These are phyloP conservation scores for Termitomyces sp. DNA, from an alignment of 1,284 basidiomycete genomes.

Conservation along the genomic window DNA sequence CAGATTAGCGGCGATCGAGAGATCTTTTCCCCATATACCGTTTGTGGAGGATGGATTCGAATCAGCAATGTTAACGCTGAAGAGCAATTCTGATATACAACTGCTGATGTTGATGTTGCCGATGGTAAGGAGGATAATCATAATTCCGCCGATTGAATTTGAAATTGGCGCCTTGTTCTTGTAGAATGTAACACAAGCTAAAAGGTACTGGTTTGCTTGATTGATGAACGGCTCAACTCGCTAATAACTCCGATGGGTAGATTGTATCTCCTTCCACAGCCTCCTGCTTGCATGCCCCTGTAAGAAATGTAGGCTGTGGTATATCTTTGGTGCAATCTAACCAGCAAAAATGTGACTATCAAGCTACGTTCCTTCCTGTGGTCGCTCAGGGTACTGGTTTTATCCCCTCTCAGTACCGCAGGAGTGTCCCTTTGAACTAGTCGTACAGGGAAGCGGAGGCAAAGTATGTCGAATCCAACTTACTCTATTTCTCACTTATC, in stretches of 20 bases:
- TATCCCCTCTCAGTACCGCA: constrained; percentile 1
- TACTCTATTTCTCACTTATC: not conserved
- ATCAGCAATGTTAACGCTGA: constrained; percentile 4
- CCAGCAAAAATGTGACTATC: not conserved
- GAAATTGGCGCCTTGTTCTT: not conserved
- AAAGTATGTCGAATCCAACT: not conserved
- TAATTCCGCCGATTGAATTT: not conserved
- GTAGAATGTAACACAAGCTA: not conserved
- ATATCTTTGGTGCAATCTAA: not conserved
- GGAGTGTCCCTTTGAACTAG: constrained; percentile 5
- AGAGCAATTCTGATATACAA: not conserved
- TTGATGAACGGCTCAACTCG: not conserved
- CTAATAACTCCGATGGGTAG: not conserved
- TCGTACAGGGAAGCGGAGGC: constrained; percentile 3
- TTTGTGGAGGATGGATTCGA: constrained; percentile 9
- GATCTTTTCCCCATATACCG: not conserved
- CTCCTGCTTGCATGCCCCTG: constrained; percentile 11
- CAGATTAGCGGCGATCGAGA: constrained; percentile 5
- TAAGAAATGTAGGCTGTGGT: not conserved
- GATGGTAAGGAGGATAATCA: not conserved
- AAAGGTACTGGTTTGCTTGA: not conserved
- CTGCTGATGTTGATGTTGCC: constrained; percentile 3
- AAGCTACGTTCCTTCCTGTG: constrained; percentile 10
- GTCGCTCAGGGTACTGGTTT: constrained; percentile 10
- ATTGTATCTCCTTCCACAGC: constrained; percentile 8